Conservation (phyloP, 2,329 filamentous ascomycete species). For the Nemania sp. region DNA sequence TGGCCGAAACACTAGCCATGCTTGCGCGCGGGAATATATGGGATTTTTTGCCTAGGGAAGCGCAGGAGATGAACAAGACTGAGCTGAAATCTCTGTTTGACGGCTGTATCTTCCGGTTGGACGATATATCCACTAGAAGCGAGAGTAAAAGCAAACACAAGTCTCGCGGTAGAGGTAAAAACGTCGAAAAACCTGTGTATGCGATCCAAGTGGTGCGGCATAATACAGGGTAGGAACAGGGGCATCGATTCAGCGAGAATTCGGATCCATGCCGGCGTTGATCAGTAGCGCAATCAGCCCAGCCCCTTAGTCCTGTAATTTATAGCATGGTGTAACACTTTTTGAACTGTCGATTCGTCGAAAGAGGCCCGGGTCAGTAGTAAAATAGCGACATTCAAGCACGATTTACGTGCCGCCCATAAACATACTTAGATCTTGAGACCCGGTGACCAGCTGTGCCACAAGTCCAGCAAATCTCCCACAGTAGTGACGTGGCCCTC, state of each 20-base stretch:
- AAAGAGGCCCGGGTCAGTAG: background rate
- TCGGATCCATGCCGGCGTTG: background rate
- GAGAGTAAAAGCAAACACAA: too few species aligned
- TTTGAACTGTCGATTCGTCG: background rate
- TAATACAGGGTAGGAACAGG: background rate
- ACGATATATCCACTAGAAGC: too few species aligned
- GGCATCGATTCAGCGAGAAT: background rate
- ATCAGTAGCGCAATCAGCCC: constrained; percentile 7
- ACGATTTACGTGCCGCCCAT: background rate
- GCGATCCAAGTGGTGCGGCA: too few species aligned
- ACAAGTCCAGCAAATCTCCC: background rate
- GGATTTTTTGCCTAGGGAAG: too few species aligned
- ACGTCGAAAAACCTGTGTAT: too few species aligned
- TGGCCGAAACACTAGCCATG: too few species aligned
- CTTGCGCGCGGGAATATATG: too few species aligned
- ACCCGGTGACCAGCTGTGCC: background rate
- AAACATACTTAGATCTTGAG: background rate
- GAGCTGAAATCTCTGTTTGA: too few species aligned
- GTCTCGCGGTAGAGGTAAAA: too few species aligned
- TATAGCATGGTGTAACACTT: background rate
- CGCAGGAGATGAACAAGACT: too few species aligned
- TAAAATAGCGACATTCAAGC: background rate
- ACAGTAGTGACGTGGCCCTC: constrained; percentile 1
- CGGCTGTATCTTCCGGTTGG: too few species aligned
- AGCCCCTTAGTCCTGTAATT: constrained; percentile 4